These are phyloP conservation scores for Spongospora subterranea DNA, from an alignment of 208 protist species.

Conservation along the genomic window DNA sequence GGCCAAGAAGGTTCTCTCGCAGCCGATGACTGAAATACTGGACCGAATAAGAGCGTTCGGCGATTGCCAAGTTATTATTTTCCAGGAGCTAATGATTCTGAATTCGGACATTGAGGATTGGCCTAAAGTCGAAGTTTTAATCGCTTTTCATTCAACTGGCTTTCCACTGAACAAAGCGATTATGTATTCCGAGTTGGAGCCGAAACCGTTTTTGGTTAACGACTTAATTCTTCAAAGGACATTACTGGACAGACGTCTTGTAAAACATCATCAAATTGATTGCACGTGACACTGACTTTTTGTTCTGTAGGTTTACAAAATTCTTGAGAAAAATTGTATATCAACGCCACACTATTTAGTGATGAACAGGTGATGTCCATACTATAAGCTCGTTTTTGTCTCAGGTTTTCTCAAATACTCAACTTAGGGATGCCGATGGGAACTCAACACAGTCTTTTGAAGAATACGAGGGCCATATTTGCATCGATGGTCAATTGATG, in stretches of 20 bases:
- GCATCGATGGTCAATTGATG: slow-evolving; percentile 74
- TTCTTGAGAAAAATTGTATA: slow-evolving; percentile 70
- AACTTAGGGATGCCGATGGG: neutral
- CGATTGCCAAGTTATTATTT: neutral
- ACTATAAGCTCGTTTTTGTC: neutral
- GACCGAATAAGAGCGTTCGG: slow-evolving; percentile 41
- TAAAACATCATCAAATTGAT: neutral
- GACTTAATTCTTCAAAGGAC: slow-evolving; percentile 72
- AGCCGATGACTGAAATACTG: slow-evolving; percentile 62
- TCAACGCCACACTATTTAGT: slow-evolving; percentile 72
- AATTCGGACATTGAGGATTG: slow-evolving; percentile 73
- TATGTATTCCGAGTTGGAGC: slow-evolving; percentile 68
- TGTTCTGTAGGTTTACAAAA: slow-evolving; percentile 69
- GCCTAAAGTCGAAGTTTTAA: slow-evolving; percentile 75
- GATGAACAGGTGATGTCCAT: slow-evolving; percentile 24
- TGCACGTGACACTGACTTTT: neutral
- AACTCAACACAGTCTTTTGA: neutral
- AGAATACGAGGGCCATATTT: slow-evolving; percentile 54
- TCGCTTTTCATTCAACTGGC: slow-evolving; percentile 78
- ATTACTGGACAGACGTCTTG: slow-evolving; percentile 71
- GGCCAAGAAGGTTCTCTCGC: slow-evolving; percentile 65
- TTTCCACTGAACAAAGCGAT: slow-evolving; percentile 81
- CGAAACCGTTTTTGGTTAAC: slow-evolving; percentile 76
- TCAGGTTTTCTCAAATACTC: neutral
- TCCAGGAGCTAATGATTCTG: slow-evolving; percentile 69